phyloP scores from a whole-genome alignment of 129 eudicot species.

The Tagetes patula region DNA sequence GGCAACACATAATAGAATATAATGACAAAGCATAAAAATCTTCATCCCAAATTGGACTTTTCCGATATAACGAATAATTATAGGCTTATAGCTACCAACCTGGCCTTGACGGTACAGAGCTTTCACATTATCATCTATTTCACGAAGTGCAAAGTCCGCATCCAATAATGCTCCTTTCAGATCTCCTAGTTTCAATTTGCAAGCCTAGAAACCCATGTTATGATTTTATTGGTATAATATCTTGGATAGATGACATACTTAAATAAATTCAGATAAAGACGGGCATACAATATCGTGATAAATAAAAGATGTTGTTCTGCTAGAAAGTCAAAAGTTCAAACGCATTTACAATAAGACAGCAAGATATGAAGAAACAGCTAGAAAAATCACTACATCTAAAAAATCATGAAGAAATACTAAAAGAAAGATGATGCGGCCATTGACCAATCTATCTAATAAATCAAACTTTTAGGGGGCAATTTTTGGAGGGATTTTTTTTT shows the following conservation, averaged over 20 bases:
- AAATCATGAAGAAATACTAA: not conserved
- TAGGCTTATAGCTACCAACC: constrained; percentile 45
- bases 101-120: constrained; percentile 95
- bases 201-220: constrained; percentile 48
- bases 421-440: not conserved
- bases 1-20: not conserved
- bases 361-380: not conserved
- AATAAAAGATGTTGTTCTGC: not conserved
- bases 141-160: constrained; percentile 92
- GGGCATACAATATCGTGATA: not conserved
- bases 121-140: constrained; percentile 79
- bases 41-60: not conserved
- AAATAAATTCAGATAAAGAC: not conserved
- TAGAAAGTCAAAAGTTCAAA: constrained; percentile 4
- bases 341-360: constrained; percentile 1
- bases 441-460: not conserved
- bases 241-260: not conserved
- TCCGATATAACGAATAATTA: not conserved
- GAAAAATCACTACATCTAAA: not conserved
- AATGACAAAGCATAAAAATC: not conserved
- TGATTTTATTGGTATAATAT: not conserved
- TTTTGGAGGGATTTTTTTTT: too few relatives aligned
- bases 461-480: too few relatives aligned
- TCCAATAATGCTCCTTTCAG: constrained; percentile 80
- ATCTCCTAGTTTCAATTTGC: constrained; percentile 88